Base-by-base conservation (phyloP, 2,329 filamentous ascomycete species). In the Penicillium brasilianum region DNA sequence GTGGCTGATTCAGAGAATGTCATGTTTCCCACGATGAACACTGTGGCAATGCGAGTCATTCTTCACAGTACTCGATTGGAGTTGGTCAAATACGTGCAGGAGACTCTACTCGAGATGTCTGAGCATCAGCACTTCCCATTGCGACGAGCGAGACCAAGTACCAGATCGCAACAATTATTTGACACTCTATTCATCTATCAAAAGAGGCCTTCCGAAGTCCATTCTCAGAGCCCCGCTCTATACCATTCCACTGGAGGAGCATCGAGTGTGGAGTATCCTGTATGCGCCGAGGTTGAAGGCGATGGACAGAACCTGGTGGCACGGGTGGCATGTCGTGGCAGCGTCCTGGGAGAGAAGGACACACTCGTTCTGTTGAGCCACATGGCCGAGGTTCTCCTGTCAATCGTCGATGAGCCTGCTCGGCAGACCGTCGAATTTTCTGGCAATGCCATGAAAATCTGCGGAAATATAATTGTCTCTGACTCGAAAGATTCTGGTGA, bases 21-120 rank as follows among this genome's bases (percentile, higher is more conserved):
- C 13, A 82, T 93, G 71, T 97, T 97, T 69, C 94, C 93, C 0
- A 92, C 90, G 0, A 97, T 97, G 91, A 97, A 96, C 71, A 97
- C 93, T 0, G 88, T 97, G 0, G 86, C 90, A 0, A 82, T 96
- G 8, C 84, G 93, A 11, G 85, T 85, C 1, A 82, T 93, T 2
- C 74, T 97, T 2, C 90, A 95, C 68, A 91, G 91, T 1, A 87
- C 83, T 0, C 78, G 85, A 0, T 65, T 74, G 0, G 83, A 88
- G 0, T 88, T 96, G 77, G 77, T 97, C 30, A 82, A 80, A 13
- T 90, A 93, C 70, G 83, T 93, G 65, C 92, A 97, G 71, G 84
- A 88, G 1, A 89, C 85, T 62, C 85, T 91, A 75, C 81, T 83
- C 1, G 83, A 84, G 25, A 84, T 92, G 32, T 81, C 87, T n/a